Percentiles rank a stretch among this genome's conserved stretches.
phyloP scores from a whole-genome alignment of 2,329 filamentous ascomycete species.

The Beauveria scarabaeidicola region DNA sequence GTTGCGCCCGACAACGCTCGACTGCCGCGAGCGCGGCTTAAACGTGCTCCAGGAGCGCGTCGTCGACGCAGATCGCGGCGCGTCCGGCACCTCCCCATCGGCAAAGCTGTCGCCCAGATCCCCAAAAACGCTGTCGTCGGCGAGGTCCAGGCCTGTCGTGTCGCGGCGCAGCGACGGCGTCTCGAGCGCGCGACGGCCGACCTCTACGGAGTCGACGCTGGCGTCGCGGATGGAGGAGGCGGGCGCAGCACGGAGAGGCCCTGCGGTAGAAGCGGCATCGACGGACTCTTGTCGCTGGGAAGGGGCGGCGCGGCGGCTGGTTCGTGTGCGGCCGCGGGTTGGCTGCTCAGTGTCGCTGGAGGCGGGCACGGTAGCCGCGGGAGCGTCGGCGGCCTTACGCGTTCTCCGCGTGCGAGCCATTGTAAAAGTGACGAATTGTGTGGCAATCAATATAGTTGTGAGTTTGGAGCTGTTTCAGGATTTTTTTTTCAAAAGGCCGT shows the following conservation, averaged over 20 bases:
- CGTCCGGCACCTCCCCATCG: slow-evolving; percentile 27
- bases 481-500: background rate
- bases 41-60: slow-evolving; percentile 40
- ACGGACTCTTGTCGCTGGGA: slow-evolving; percentile 5
- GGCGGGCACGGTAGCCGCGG: slow-evolving; percentile 10
- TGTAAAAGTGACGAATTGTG: background rate
- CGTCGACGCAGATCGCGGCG: slow-evolving; percentile 32
- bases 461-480: background rate
- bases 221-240: slow-evolving; percentile 18
- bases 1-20: slow-evolving; percentile 42
- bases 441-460: background rate
- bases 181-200: slow-evolving; percentile 26
- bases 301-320: slow-evolving; percentile 7
- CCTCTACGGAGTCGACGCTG: slow-evolving; percentile 26
- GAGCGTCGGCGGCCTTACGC: slow-evolving; percentile 20
- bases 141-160: slow-evolving; percentile 39
- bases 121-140: slow-evolving; percentile 40
- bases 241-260: background rate
- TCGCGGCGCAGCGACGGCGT: slow-evolving; percentile 30
- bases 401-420: slow-evolving; percentile 26
- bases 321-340: slow-evolving; percentile 16
- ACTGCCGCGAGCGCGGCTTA: slow-evolving; percentile 37
- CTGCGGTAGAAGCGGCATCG: slow-evolving; percentile 15
- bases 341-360: slow-evolving; percentile 17
- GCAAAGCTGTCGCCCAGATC: slow-evolving; percentile 35